phyloP scores from a whole-genome alignment of 345 rosid species.

The Ceriops zippeliana region DNA sequence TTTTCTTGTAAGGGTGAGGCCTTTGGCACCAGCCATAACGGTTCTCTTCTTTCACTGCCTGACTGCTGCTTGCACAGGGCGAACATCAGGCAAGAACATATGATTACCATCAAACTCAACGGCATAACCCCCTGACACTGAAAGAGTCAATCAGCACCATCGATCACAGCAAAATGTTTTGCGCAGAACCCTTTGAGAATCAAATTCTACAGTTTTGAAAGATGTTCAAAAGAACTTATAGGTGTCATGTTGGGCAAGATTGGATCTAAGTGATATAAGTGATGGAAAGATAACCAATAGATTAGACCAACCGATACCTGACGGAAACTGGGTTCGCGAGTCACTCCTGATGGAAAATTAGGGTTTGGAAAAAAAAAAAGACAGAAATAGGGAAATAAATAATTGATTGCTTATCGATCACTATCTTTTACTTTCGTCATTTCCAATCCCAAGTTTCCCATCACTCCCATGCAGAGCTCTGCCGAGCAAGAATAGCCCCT shows the following conservation, averaged over 20 bases:
- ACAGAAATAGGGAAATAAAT: too few relatives aligned
- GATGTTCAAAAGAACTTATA: conserved; percentile 42
- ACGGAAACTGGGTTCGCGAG: conserved; percentile 87
- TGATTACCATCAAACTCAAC: conserved; percentile 11
- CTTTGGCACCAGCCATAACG: too few relatives aligned
- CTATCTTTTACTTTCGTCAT: too few relatives aligned
- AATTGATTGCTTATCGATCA: too few relatives aligned
- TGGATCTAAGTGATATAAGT: conserved; percentile 53
- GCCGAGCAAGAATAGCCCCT: conserved; percentile 65
- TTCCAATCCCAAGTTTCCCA: too few relatives aligned
- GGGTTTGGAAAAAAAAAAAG: too few relatives aligned
- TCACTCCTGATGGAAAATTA: too few relatives aligned
- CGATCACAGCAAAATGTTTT: conserved; percentile 80
- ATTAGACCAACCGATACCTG: conserved; percentile 43
- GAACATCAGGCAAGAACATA: too few relatives aligned
- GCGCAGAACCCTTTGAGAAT: conserved; percentile 65
- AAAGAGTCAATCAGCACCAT: conserved; percentile 75
- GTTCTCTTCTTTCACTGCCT: too few relatives aligned
- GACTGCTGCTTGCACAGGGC: too few relatives aligned
- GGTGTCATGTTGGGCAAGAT: conserved; percentile 67
- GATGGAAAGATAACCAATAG: conserved; percentile 54
- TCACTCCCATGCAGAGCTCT: conserved; percentile 73
- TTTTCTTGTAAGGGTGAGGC: too few relatives aligned
- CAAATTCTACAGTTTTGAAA: conserved; percentile 49
- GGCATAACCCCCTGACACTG: conserved; percentile 50